Evolutionary conservation across 2,329 filamentous ascomycete genomes (phyloP), one percentile per base, ranked within the genome.

Genomic region (Monilinia polystroma): DNA sequence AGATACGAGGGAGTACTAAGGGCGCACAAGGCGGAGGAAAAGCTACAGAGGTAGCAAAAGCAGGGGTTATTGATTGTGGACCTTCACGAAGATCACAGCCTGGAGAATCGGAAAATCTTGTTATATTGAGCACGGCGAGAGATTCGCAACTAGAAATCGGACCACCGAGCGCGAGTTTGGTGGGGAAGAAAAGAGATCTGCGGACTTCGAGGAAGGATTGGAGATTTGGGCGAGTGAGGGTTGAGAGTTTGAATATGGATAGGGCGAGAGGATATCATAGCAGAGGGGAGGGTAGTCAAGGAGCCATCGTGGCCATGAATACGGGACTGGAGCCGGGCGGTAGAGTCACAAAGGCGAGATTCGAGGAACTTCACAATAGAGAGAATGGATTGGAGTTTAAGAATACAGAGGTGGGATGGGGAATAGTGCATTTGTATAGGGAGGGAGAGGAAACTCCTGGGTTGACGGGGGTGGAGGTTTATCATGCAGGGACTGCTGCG

Each of bases 401-500:
- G 73, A 87, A 90, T 65, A 92, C 92, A 0, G 90, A 96, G 68
- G 83, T 93, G 1, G 91, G 92, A 53, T 97, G 92, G 90, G 95
- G 95, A 1, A 87, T 98, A 18, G 93, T 99, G 2, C 95, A 97
- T 77, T 84, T 99, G 38, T 99, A 97, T 77, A 87, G 93, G 12
- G 94, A 98, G 77, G 86, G 85, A 2, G 86, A 92, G 67, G 91
- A 96, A 77, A 89, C 88, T 0, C 81, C 86, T 1, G 84, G 81
- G 16, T 79, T 92, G 16, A 81, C 85, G 66, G 18, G 62, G 67
- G 75, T 70, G n/a, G 73, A 73, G 38, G 70, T 70, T n/a, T 73
- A 72, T 66, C 67, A 64, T 45, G 58, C 64, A 20, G 66, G 69
- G 41, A 60, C 57, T 20, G 47, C 58, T 4, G 53, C 32, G 5